Conservation (phyloP, 2,329 filamentous ascomycete genomes). For the Colletotrichum simmondsii region DNA sequence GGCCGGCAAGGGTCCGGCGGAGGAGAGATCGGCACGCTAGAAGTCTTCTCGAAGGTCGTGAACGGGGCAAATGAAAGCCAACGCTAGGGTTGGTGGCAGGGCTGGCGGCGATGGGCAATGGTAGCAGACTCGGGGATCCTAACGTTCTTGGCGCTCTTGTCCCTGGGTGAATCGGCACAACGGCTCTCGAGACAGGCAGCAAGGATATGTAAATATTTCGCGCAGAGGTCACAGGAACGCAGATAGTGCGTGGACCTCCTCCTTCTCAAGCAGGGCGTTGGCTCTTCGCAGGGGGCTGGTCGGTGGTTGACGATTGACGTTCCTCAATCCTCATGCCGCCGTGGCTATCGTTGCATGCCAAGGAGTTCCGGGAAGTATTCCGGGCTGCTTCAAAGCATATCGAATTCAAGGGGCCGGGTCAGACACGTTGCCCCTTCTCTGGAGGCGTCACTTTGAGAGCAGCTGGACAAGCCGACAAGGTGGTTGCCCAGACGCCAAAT, state of each 20-base stretch:
- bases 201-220: neutral
- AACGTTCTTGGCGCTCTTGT: neutral
- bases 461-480: neutral
- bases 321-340: too few relatives aligned
- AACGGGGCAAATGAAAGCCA: neutral
- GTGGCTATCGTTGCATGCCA: neutral
- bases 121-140: neutral
- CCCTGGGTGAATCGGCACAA: neutral
- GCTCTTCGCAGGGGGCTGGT: neutral
- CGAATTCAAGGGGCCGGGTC: neutral
- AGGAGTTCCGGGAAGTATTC: neutral
- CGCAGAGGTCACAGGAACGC: neutral
- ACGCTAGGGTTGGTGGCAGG: neutral
- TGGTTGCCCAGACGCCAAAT: neutral
- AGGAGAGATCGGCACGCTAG: constrained; percentile 23
- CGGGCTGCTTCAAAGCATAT: neutral
- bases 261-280: neutral
- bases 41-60: constrained; percentile 17
- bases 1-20: neutral
- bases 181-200: neutral
- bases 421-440: neutral
- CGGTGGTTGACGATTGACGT: neutral
- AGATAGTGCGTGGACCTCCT: neutral
- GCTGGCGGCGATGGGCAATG: neutral
- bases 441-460: neutral